Conservation (phyloP, 1,139 yeast species). For the Yamadazyma oceani region DNA sequence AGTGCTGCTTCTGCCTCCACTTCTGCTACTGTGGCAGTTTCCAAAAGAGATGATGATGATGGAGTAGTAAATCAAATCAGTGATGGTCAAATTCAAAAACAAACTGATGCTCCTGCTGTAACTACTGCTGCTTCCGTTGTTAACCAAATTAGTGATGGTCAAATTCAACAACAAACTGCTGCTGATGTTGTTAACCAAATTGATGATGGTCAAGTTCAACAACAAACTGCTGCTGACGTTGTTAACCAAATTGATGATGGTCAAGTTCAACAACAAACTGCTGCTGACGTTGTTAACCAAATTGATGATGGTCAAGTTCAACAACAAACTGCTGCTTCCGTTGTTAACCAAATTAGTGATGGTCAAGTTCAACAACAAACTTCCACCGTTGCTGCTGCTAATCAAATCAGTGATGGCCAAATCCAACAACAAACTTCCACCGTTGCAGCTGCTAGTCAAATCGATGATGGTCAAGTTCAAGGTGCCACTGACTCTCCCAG, state of each 20-base stretch:
- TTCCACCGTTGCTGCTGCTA: slow-evolving; percentile 27
- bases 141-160: slow-evolving; percentile 45
- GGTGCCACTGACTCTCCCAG: slow-evolving; percentile 14
- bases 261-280: slow-evolving; percentile 41
- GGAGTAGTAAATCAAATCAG: slow-evolving; percentile 26
- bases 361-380: slow-evolving; percentile 39
- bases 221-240: slow-evolving; percentile 27
- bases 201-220: slow-evolving; percentile 38
- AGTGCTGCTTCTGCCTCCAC: slow-evolving; percentile 24
- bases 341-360: slow-evolving; percentile 27
- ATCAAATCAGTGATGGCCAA: slow-evolving; percentile 29
- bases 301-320: slow-evolving; percentile 39
- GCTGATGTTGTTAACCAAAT: slow-evolving; percentile 31
- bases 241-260: slow-evolving; percentile 41
- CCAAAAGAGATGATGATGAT: slow-evolving; percentile 17
- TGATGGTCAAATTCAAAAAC: slow-evolving; percentile 42
- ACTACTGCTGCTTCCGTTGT: slow-evolving; percentile 36
- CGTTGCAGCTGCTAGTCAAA: slow-evolving; percentile 29
- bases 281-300: slow-evolving; percentile 33
- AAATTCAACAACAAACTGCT: slow-evolving; percentile 38
- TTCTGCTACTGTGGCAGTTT: slow-evolving; percentile 12
- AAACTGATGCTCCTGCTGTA: slow-evolving; percentile 29
- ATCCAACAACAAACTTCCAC: slow-evolving; percentile 21
- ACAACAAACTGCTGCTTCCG: slow-evolving; percentile 31
- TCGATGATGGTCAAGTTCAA: slow-evolving; percentile 43